A percentile compares a stretch with the other conserved stretches of the same genome.
Evolutionary conservation across 768 basidiomycete genomes (phyloP).

Genomic region (Mycena pura): DNA sequence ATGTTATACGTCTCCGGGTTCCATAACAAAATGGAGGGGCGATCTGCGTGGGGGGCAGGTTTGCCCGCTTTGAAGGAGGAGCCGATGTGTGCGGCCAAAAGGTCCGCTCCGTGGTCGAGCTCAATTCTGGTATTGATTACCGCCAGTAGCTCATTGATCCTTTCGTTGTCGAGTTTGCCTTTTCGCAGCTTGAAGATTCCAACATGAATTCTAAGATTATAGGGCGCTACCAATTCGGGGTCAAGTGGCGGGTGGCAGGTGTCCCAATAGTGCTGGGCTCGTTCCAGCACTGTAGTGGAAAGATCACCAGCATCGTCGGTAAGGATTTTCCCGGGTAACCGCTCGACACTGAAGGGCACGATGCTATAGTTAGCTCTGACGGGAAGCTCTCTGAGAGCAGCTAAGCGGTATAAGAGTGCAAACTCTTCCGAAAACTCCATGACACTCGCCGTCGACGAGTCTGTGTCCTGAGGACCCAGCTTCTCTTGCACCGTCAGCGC

Average conservation of each 20-base stretch:
- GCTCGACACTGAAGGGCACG: neutral
- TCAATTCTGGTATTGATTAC: neutral
- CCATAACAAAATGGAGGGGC: neutral
- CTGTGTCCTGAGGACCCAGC: neutral
- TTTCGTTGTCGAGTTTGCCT: neutral
- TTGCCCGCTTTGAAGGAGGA: no score
- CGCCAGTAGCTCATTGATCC: neutral
- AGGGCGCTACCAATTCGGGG: neutral
- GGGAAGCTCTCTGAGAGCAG: neutral
- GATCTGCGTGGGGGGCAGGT: neutral
- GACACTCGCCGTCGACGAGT: neutral
- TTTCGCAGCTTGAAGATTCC: neutral
- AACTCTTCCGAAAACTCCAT: neutral
- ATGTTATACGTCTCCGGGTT: neutral
- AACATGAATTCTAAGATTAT: neutral
- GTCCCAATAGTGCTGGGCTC: neutral
- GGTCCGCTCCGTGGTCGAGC: neutral
- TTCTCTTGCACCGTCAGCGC: neutral
- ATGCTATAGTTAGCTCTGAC: neutral
- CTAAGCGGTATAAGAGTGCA: neutral
- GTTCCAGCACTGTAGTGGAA: neutral
- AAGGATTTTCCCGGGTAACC: neutral
- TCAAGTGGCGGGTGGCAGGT: neutral
- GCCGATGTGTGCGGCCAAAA: neutral
- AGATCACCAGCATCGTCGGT: neutral